Evolutionary conservation across 106 monocot genomes (phyloP), one percentile per base, ranked within the genome.

Genomic region (Dioscorea zingiberensis): DNA sequence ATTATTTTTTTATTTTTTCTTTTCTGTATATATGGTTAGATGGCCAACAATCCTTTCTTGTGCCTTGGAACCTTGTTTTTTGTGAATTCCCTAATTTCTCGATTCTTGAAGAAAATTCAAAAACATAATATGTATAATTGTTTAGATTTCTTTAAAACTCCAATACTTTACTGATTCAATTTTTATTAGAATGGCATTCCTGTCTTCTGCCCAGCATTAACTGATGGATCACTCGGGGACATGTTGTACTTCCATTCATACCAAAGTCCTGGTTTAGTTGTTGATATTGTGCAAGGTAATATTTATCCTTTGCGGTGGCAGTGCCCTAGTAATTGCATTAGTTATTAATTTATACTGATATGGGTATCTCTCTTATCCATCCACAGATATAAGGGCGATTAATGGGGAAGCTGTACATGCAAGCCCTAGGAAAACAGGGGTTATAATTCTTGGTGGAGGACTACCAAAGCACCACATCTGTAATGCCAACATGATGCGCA

Each of bases 401-500:
- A 86, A 91, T 80, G 75, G 81, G 27, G 97, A 97, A 76, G 97
- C 91, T 44, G 79, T 85, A n/a, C 83, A 84, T 70, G 83, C 76
- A 47, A 74, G 78, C 63, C 78, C 60, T 65, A 83, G 88, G 59
- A 97, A 92, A 73, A 92, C 97, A 29, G 91, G 97, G 55, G 81
- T 92, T 25, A 85, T 97, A 68, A 76, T 97, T 71, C 81, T 97
- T 32, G 97, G 95, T 69, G 95, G 97, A 21, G 97, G 95, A 4
- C 85, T 92, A 16, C 95, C 91, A 30, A 93, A 89, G 54, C 93
- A 93, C 47, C 93, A 93, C 71, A 93, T 93, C 17, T 93, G 84
- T 73, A 86, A 89, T 74, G 89, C 89, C 47, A 94, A 94, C 66
- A 86, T 86, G 88, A 80, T 89, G 71, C 82, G 88, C 21, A 92